Evolutionary conservation across 176 grass and related monocot species (phyloP).

Genomic region (Miscanthus lutarioriparius): DNA sequence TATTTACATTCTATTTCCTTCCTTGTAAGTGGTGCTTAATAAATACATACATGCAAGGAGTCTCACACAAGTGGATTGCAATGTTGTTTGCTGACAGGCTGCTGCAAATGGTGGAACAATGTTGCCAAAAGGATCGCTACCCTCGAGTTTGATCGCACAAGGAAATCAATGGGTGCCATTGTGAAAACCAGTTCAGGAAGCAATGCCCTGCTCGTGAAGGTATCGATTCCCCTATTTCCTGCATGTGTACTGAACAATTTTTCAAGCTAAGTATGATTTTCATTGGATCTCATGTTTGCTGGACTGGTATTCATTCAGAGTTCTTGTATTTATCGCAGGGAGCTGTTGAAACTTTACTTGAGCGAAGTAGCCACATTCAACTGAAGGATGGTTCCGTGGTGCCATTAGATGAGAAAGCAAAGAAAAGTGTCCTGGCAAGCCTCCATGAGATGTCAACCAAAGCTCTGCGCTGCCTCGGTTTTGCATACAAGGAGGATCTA

Average conservation of each 20-base stretch:
- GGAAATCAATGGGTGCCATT: too few species aligned
- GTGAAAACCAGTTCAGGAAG: too few species aligned
- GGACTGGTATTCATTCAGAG: slow-evolving; percentile 12
- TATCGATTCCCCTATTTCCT: neutral
- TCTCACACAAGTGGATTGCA: neutral
- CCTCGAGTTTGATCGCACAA: too few species aligned
- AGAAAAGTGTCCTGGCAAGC: slow-evolving; percentile 52
- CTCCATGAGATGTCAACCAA: slow-evolving; percentile 88
- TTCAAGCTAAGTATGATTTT: neutral
- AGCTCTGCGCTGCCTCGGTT: slow-evolving; percentile 95
- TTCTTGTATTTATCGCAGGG: slow-evolving; percentile 59
- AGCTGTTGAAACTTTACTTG: slow-evolving; percentile 90
- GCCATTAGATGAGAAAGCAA: slow-evolving; percentile 70
- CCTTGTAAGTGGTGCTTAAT: neutral
- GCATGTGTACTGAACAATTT: slow-evolving; percentile 22
- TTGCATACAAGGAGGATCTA: slow-evolving; percentile 89
- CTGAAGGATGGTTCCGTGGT: slow-evolving; percentile 78
- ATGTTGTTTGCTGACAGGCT: slow-evolving; percentile 49
- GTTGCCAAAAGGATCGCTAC: too few species aligned
- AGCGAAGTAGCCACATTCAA: slow-evolving; percentile 77
- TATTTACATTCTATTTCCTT: neutral
- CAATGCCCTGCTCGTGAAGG: too few species aligned
- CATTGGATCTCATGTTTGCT: neutral
- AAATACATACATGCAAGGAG: neutral
- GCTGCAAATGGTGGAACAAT: slow-evolving; percentile 56